A percentile compares a stretch with the other conserved stretches of the same genome.
phyloP scores from a whole-genome alignment of 176 grass and related monocot genomes.

The Carex scoparia region DNA sequence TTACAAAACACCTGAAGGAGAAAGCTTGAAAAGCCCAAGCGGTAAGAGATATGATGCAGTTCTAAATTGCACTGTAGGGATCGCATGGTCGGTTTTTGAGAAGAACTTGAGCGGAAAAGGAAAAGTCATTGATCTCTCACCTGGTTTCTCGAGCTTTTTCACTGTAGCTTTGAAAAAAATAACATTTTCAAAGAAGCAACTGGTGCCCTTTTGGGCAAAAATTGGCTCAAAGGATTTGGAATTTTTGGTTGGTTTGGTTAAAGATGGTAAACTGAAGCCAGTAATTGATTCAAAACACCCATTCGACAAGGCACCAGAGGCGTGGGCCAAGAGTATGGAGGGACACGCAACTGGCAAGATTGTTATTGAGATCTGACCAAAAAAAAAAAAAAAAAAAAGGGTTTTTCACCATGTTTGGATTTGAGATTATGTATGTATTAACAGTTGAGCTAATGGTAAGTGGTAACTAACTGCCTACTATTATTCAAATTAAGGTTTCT shows the following conservation, averaged over 20 bases:
- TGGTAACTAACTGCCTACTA: too few relatives aligned
- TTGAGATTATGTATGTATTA: background rate
- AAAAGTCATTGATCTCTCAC: slow-evolving; percentile 32
- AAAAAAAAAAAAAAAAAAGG: slow-evolving; percentile 22
- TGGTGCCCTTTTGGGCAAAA: slow-evolving; percentile 13
- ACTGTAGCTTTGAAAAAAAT: background rate
- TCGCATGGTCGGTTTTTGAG: slow-evolving; percentile 33
- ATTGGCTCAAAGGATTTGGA: background rate
- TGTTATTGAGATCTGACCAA: slow-evolving; percentile 20
- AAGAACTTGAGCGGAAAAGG: slow-evolving; percentile 23
- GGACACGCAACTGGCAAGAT: slow-evolving; percentile 36
- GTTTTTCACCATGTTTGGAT: background rate
- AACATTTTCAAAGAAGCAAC: slow-evolving; percentile 38
- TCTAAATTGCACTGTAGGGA: slow-evolving; percentile 26
- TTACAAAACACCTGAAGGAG: slow-evolving; percentile 36
- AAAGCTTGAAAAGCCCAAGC: slow-evolving; percentile 16
- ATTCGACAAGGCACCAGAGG: slow-evolving; percentile 24
- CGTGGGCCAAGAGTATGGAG: slow-evolving; percentile 33
- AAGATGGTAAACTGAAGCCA: slow-evolving; percentile 30
- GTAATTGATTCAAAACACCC: slow-evolving; percentile 29
- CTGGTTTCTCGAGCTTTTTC: slow-evolving; percentile 16
- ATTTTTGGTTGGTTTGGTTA: slow-evolving; percentile 22
- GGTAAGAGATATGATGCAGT: slow-evolving; percentile 47
- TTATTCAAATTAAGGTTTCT: too few relatives aligned
- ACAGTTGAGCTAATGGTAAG: too few relatives aligned